Conservation (phyloP, 225 moss, liverwort and hornwort genomes). For the Physcomitrium patens region DNA sequence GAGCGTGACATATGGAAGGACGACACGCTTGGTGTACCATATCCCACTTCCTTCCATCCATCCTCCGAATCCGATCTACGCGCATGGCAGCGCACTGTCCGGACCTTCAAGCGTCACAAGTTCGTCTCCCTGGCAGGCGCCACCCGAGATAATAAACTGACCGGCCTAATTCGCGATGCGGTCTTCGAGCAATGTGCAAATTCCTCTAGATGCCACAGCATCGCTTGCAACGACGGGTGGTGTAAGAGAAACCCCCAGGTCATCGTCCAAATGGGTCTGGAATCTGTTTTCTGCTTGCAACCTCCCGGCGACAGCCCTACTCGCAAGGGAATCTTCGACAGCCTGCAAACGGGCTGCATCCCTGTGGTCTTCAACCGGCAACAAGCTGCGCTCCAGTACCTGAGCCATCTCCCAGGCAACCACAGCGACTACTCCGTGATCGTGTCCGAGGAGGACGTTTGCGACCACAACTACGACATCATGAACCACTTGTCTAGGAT, state of each 20-base stretch:
- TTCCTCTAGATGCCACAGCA: constrained; percentile 35
- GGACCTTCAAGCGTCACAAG: constrained; percentile 29
- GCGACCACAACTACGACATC: constrained; percentile 34
- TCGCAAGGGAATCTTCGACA: constrained; percentile 71
- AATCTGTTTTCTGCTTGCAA: constrained; percentile 69
- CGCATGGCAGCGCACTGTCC: constrained; percentile 54
- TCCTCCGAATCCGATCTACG: constrained; percentile 48
- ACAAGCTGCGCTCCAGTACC: constrained; percentile 56
- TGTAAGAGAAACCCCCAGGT: constrained; percentile 52
- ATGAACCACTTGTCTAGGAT: constrained; percentile 45
- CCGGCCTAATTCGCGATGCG: constrained; percentile 41
- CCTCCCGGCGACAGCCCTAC: constrained; percentile 73
- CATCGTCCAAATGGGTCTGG: constrained; percentile 45
- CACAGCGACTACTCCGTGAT: constrained; percentile 53
- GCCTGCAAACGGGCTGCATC: constrained; percentile 62
- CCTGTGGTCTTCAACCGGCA: constrained; percentile 62
- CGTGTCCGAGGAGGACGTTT: constrained; percentile 39
- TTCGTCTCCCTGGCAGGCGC: constrained; percentile 59
- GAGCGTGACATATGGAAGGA: constrained; percentile 37
- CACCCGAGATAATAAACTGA: background rate
- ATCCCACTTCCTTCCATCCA: constrained; percentile 85
- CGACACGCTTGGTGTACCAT: constrained; percentile 58
- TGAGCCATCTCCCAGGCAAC: constrained; percentile 63
- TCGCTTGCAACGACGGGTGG: constrained; percentile 43
- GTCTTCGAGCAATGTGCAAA: constrained; percentile 53